Evolutionary conservation across 2,329 filamentous ascomycete species (phyloP).

Genomic region (Bipolaris cookei): DNA sequence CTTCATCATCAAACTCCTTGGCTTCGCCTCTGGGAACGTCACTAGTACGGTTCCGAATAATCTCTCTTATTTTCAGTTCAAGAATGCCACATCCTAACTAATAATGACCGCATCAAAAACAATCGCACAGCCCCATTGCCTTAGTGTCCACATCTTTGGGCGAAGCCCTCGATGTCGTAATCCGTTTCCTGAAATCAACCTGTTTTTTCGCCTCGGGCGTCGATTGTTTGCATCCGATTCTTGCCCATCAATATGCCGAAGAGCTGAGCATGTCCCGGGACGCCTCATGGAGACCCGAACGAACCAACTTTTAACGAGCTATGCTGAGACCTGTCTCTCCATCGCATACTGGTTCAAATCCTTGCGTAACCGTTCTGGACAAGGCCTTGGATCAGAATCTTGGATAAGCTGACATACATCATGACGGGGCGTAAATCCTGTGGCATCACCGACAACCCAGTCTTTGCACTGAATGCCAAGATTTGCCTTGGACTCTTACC

Average conservation of each 20-base stretch:
- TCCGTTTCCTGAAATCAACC: not conserved
- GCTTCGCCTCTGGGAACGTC: no score
- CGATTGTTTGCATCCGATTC: not conserved
- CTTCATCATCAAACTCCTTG: no score
- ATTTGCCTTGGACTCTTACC: not conserved
- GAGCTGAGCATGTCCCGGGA: constrained; percentile 1
- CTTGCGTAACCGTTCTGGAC: no score
- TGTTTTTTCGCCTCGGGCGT: not conserved
- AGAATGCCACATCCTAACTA: not conserved
- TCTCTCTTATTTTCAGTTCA: not conserved
- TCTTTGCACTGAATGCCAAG: not conserved
- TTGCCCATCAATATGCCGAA: not conserved
- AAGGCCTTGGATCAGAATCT: not conserved
- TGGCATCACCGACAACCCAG: not conserved
- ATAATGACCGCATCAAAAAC: not conserved
- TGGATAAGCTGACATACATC: no score
- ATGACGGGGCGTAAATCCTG: not conserved
- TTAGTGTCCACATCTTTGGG: not conserved
- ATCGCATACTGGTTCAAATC: not conserved
- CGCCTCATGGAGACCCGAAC: constrained; percentile 3
- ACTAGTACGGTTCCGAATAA: not conserved
- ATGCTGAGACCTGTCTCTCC: not conserved
- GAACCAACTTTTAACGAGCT: not conserved
- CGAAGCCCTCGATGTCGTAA: not conserved
- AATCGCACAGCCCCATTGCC: not conserved